Base-by-base conservation (phyloP, 1,139 yeast genomes). In the Candida sanyaensis region DNA sequence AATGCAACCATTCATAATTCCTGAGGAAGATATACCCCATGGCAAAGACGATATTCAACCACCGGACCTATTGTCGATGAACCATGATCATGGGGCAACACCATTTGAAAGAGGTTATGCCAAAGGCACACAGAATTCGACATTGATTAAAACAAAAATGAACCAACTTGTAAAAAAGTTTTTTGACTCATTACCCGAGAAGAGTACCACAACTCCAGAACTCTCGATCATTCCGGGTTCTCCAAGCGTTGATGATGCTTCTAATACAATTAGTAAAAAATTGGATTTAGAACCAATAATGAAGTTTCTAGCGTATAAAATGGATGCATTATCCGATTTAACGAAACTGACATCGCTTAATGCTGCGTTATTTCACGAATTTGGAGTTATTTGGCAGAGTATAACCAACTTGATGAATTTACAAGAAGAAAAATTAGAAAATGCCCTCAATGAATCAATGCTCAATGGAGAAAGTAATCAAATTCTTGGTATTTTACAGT, bases 331-430 rank as follows among this genome's bases (percentile, higher is more conserved):
- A 31, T 55, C 57, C 8, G 70, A 63, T 41, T 52, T 69, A 37
- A 56, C 63, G 3, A 51, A 55, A 2, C 53, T 57, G 13, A 53
- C 72, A 0, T 68, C 77, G 0, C 52, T 50, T 10, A 52, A 56
- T 41, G 68, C 78, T 0, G 59, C 69, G 4, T 42, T 52, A 0
- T 73, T 56, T 52, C 76, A 71, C 47, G 62, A 65, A 33, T 62
- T 59, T 48, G 59, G 64, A 1, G 49, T 64, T 0, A 59, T 68
- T 3, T 75, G 84, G 77, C 61, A 63, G 17, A 80, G 76, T 43
- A 56, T 69, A 0, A 60, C 72, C 23, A 63, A 59, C 2, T 53
- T 60, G n/a, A 51, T 74, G 37, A 59, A 58, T n/a, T 41, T 54
- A 3, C 66, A 65, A 42, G 78, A 73, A 49, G 53, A 50, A 6